Base-by-base conservation (phyloP, 306 rosid genomes). In the Vigna reflexopilosa region DNA sequence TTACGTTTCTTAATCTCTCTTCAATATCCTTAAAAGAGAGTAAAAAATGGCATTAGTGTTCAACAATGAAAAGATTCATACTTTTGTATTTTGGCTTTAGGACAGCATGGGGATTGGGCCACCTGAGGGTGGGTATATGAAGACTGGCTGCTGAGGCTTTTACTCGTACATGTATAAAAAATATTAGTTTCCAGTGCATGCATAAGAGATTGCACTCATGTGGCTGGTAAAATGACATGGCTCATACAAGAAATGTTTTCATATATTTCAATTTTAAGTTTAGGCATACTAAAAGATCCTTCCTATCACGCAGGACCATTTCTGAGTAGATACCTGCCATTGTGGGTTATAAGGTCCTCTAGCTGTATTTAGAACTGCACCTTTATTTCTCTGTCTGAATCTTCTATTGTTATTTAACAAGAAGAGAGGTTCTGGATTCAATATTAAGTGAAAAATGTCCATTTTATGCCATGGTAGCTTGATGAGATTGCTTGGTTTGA, bases 401-500 rank as follows among this genome's bases (percentile, higher is more conserved):
- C 9, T 68, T 68, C 17, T 50, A 28, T 11, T 16, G 62, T 30
- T 49, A 50, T 17, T n/a, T 51, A 70, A 49, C 30, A 30, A 42
- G 17, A 40, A 44, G 72, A 67, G 55, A 10, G 72, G 50, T 67
- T 67, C 34, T 67, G 34, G 72, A 44, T 19, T 32, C 10, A 28
- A 15, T 22, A 42, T 58, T 58, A 24, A 15, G 30, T 44, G 77
- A 56, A 48, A 20, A 49, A 49, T 26, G 10, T 16, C 34, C 8
- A 32, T 51, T 34, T 52, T 12, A 30, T 4, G 9, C 69, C n/a
- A 15, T 9, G 13, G 19, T 61, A 20, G 48, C 59, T 61, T 75
- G 62, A 47, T 75, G 36, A 16, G 48, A 40, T 17, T 40, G 30
- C 55, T 68, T 68, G 68, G 59, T 67, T 55, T 67, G 68, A 77